These are phyloP conservation scores for Apiotrichum gamsii DNA, from an alignment of 1,284 basidiomycete species.

Conservation along the genomic window DNA sequence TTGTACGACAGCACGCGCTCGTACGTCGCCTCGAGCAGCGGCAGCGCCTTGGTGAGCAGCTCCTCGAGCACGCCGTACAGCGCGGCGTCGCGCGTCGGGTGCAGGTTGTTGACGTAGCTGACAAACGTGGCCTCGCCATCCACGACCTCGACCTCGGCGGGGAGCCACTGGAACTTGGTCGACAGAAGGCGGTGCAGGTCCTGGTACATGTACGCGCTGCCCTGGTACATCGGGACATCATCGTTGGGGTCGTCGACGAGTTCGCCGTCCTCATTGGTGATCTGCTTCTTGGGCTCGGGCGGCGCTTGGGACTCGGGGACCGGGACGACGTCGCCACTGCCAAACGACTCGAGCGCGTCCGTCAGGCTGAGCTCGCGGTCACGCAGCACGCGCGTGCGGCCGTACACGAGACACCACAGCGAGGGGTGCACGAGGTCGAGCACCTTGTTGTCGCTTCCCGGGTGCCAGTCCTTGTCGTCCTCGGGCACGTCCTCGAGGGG, in stretches of 20 bases:
- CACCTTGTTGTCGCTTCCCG: constrained; percentile 9
- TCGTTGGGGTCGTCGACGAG: too few relatives aligned
- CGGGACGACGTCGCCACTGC: neutral
- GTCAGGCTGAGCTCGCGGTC: constrained; percentile 2
- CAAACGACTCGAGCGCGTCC: neutral
- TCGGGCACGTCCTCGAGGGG: constrained; percentile 6
- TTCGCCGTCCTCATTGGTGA: too few relatives aligned
- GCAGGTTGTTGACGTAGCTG: constrained; percentile 15
- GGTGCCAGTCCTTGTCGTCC: constrained; percentile 15
- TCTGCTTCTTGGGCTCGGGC: neutral
- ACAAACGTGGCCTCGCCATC: neutral
- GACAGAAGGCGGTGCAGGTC: neutral
- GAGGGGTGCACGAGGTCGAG: constrained; percentile 17
- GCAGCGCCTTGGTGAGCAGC: constrained; percentile 4
- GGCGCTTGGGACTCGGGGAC: too few relatives aligned
- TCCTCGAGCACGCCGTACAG: constrained; percentile 5
- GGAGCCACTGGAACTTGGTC: constrained; percentile 17
- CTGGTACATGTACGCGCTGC: too few relatives aligned
- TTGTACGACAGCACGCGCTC: constrained; percentile 4
- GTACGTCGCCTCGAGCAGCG: constrained; percentile 4
- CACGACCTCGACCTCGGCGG: constrained; percentile 6
- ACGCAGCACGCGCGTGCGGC: constrained; percentile 6
- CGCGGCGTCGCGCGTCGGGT: neutral
- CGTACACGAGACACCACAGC: constrained; percentile 14
- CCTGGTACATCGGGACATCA: too few relatives aligned